A percentile compares a stretch with the other conserved stretches of the same genome.
Conservation (phyloP, 306 rosid species). For the Fagus crenata region DNA sequence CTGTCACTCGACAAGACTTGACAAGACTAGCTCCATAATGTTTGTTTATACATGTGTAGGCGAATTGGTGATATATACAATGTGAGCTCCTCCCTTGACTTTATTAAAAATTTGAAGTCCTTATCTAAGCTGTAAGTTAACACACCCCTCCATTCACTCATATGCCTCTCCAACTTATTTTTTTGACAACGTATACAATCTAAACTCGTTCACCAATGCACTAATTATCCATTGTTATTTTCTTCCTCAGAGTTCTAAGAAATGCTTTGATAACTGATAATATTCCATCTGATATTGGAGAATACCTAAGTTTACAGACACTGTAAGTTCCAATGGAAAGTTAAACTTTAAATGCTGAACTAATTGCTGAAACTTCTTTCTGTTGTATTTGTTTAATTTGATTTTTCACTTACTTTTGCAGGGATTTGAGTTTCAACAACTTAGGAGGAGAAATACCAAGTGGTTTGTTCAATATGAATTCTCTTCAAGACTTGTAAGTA, state of each 20-base stretch:
- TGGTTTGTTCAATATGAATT: slow-evolving; percentile 23
- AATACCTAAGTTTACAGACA: too few relatives aligned
- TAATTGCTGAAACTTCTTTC: neutral
- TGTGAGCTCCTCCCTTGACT: slow-evolving; percentile 35
- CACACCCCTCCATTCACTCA: neutral
- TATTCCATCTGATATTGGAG: too few relatives aligned
- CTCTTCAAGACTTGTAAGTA: slow-evolving; percentile 29
- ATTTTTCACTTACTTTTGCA: neutral
- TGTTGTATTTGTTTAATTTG: neutral
- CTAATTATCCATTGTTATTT: too few relatives aligned
- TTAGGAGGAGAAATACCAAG: slow-evolving; percentile 30
- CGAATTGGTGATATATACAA: too few relatives aligned
- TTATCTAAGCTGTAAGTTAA: slow-evolving; percentile 30
- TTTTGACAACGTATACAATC: too few relatives aligned
- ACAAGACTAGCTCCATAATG: neutral
- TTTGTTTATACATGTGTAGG: too few relatives aligned
- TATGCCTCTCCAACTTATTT: too few relatives aligned
- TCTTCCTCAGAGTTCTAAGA: too few relatives aligned
- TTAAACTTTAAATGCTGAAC: neutral
- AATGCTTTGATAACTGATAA: too few relatives aligned
- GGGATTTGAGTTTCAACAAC: slow-evolving; percentile 38
- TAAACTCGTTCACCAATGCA: too few relatives aligned
- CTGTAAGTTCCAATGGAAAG: too few relatives aligned
- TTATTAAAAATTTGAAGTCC: slow-evolving; percentile 18
- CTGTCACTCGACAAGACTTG: neutral